These are phyloP conservation scores for Kodamaea kaohsiungensis DNA, from an alignment of 805 yeast species.

Conservation along the genomic window DNA sequence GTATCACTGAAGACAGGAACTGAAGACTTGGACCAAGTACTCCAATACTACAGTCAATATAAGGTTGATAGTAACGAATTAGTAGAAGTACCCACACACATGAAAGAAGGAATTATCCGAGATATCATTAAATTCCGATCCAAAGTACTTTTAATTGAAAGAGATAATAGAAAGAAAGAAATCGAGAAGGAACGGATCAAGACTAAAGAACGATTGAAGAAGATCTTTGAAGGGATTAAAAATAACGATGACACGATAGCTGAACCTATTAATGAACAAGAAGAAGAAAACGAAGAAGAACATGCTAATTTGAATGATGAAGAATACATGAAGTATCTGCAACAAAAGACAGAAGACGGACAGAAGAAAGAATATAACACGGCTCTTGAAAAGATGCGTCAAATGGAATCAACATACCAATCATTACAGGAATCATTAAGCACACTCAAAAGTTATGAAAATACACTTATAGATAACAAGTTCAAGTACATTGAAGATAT, in stretches of 20 bases:
- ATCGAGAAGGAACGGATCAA: conserved; percentile 48
- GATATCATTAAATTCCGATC: conserved; percentile 59
- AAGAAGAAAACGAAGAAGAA: conserved; percentile 6
- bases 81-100: conserved; percentile 54
- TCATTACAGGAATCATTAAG: conserved; percentile 23
- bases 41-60: conserved; percentile 41
- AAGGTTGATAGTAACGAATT: conserved; percentile 59
- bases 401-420: conserved; percentile 20
- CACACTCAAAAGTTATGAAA: conserved; percentile 35
- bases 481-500: conserved; percentile 35
- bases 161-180: conserved; percentile 50
- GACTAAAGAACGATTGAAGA: conserved; percentile 48
- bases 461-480: conserved; percentile 36
- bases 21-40: conserved; percentile 37
- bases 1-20: conserved; percentile 25
- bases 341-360: conserved; percentile 25
- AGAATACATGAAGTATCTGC: conserved; percentile 20
- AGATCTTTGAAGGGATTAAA: conserved; percentile 43
- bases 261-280: not conserved
- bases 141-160: conserved; percentile 53
- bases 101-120: conserved; percentile 51
- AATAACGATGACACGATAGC: not conserved
- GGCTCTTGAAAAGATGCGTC: conserved; percentile 15
- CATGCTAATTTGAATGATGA: conserved; percentile 21
- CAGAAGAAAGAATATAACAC: conserved; percentile 21